phyloP scores from a whole-genome alignment of 805 yeast genomes.

The Teunomyces aglyptinius region DNA sequence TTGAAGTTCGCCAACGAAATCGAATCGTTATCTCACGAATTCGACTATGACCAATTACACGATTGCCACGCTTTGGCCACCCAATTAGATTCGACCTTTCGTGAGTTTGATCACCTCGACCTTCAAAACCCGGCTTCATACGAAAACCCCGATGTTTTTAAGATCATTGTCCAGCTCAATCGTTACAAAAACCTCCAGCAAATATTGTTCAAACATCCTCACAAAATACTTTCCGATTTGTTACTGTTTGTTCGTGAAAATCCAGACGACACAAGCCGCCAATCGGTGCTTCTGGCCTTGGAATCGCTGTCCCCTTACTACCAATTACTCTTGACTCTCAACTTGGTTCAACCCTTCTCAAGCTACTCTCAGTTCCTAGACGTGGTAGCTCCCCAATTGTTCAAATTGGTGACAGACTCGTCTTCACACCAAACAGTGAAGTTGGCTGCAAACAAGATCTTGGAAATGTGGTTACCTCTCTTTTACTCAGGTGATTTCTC shows the following conservation, averaged over 20 bases:
- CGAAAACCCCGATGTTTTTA: conserved; percentile 13
- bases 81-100: conserved; percentile 16
- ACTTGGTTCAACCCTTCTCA: neutral
- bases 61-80: conserved; percentile 16
- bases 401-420: neutral
- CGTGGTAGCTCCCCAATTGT: conserved; percentile 4
- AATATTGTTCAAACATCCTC: conserved; percentile 15
- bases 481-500: conserved; percentile 7
- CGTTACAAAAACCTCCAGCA: conserved; percentile 21
- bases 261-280: conserved; percentile 2
- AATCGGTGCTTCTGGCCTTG: neutral
- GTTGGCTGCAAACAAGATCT: conserved; percentile 6
- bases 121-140: conserved; percentile 5
- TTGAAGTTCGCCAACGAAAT: conserved; percentile 21
- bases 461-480: conserved; percentile 5
- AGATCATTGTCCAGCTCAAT: conserved; percentile 22
- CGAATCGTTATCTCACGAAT: conserved; percentile 18
- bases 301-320: conserved; percentile 5
- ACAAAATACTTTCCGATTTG: conserved; percentile 7
- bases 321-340: conserved; percentile 7
- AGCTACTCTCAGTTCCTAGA: conserved; percentile 5
- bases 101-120: conserved; percentile 15
- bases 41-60: conserved; percentile 15
- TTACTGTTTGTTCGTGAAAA: conserved; percentile 6
- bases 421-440: neutral